phyloP scores from a whole-genome alignment of 495 filamentous ascomycete species.

The Penicillium nucicola region DNA sequence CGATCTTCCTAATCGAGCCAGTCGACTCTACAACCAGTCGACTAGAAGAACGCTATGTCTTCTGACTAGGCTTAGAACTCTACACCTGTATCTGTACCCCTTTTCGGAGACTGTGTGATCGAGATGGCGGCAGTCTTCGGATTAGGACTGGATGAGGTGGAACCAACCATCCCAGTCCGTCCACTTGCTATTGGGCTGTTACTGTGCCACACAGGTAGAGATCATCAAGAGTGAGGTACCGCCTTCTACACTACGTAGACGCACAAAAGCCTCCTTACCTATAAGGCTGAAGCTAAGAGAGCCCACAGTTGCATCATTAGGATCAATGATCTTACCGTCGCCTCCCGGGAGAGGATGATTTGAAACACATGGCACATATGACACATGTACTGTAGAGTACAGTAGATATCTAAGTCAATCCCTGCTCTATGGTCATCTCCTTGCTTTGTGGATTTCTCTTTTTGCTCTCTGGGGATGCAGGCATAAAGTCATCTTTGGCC shows the following conservation, averaged over 20 bases:
- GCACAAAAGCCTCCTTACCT: neutral
- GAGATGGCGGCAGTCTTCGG: no score
- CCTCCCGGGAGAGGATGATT: neutral
- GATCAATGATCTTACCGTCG: neutral
- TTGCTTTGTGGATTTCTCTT: neutral
- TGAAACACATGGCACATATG: neutral
- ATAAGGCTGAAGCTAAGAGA: slow-evolving; percentile 24
- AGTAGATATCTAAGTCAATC: no score
- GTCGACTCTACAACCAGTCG: neutral
- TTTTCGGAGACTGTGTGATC: neutral
- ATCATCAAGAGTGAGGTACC: neutral
- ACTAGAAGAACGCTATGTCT: neutral
- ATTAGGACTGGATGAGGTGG: neutral
- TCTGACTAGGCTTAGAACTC: neutral
- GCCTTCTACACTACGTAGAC: neutral
- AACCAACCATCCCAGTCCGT: neutral
- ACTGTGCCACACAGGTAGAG: neutral
- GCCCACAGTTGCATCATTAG: slow-evolving; percentile 12
- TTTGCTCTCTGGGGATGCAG: neutral
- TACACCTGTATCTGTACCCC: neutral
- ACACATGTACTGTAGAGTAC: neutral
- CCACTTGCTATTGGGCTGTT: neutral
- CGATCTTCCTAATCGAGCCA: slow-evolving; percentile 3
- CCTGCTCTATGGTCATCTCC: neutral
- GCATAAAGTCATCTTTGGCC: no score